phyloP scores from a whole-genome alignment of 192 early-diverging fungal species.

The Coemansia sp. region DNA sequence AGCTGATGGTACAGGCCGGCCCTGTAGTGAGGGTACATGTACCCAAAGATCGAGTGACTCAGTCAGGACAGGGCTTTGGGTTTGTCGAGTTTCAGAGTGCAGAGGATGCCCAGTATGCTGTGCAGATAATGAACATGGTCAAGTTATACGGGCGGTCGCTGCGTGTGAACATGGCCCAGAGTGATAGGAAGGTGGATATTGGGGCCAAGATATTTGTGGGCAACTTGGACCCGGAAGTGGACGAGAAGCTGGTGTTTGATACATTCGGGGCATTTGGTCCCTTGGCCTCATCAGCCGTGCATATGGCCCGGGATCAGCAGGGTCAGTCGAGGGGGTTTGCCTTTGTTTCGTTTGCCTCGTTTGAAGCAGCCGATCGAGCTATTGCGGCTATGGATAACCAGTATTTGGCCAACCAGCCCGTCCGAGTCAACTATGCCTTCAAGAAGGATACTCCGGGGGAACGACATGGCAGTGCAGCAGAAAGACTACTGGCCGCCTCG shows the following conservation, averaged over 20 bases:
- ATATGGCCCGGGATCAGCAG: slow-evolving; percentile 78
- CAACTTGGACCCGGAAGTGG: slow-evolving; percentile 86
- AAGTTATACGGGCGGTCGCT: slow-evolving; percentile 93
- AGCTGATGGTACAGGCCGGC: slow-evolving; percentile 97
- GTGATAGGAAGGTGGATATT: slow-evolving; percentile 73
- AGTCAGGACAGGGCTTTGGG: slow-evolving; percentile 89
- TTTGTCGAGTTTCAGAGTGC: slow-evolving; percentile 92
- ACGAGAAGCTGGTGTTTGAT: slow-evolving; percentile 88
- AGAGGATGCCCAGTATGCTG: slow-evolving; percentile 95
- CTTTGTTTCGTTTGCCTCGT: slow-evolving; percentile 87
- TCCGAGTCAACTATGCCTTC: slow-evolving; percentile 87
- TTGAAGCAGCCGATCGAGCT: slow-evolving; percentile 93
- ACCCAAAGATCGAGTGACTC: slow-evolving; percentile 95
- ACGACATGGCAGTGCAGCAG: slow-evolving; percentile 87
- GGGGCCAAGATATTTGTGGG: slow-evolving; percentile 96
- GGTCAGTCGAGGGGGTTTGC: slow-evolving; percentile 90
- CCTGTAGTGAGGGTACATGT: slow-evolving; percentile 93
- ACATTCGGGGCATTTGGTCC: slow-evolving; percentile 95
- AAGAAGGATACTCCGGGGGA: slow-evolving; percentile 99
- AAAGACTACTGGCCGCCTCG: slow-evolving; percentile 87
- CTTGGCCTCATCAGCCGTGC: slow-evolving; percentile 79
- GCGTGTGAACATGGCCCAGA: slow-evolving; percentile 64
- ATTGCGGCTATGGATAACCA: slow-evolving; percentile 98
- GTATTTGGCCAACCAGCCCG: slow-evolving; percentile 89
- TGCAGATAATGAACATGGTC: slow-evolving; percentile 95